Base-by-base conservation (phyloP, 305 asterid genomes). In the Andrographis paniculata region DNA sequence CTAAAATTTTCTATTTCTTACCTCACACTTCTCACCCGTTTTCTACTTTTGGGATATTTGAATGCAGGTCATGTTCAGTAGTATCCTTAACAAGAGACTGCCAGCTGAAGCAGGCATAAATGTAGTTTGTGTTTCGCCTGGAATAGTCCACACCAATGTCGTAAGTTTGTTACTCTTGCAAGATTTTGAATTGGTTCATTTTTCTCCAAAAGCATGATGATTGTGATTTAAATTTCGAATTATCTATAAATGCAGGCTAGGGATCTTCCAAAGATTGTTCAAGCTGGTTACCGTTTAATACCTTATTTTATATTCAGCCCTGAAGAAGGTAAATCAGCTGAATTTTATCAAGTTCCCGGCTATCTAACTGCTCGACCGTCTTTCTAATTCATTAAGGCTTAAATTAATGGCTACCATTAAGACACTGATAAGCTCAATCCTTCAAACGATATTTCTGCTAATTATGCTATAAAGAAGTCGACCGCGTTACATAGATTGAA, bases 71-170 rank as follows among this genome's bases (percentile, higher is more conserved):
- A 82, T 86, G 96, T 83, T 83, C 72, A 83, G 95, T 69, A 86
- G 92, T 62, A 64, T 86, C 63, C 92, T 91, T 54, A 87, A 86
- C 42, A 91, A 91, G 71, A 71, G 82, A 58, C 61, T 91, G 67
- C 96, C 98, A 53, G 70, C 81, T 47, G 95, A 91, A 86, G 65
- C 93, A 56, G 96, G 96, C 61, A 70, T 91, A 69, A 78, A 78
- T 57, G 69, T 78, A 50, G 71, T 66, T 14, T 89, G 98, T 62
- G 91, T 72, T 54, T 82, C 96, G 30, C 96, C 98, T 22, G 98
- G 98, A 66, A 68, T 89, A 53, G 98, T 86, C 60, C 94, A 82
- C 48, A 89, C 98, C 54, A 89, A 89, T 66, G 96, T 89, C 38
- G 98, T 91, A 83, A 80, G 93, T 72, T 70, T 33, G n/a, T n/a